Evolutionary conservation across 208 protist species (phyloP).

Genomic region (Perkinsela sp.): DNA sequence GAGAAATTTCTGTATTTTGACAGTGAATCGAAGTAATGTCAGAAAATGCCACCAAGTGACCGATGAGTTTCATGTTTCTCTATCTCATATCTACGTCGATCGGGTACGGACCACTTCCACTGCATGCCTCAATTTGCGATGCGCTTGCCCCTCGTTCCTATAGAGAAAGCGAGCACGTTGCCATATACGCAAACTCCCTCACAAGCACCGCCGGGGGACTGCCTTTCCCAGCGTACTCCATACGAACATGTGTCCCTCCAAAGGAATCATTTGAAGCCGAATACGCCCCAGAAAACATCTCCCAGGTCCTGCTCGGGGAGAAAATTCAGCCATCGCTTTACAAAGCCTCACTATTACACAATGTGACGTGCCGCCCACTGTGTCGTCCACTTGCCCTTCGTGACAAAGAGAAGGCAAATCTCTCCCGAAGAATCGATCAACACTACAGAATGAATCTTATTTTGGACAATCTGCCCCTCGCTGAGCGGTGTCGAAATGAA

Average conservation of each 20-base stretch:
- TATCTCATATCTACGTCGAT: too few species aligned
- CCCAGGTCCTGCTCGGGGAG: conserved; percentile 73
- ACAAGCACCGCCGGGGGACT: conserved; percentile 49
- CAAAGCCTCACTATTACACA: conserved; percentile 18
- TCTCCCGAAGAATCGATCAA: conserved; percentile 13
- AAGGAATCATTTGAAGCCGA: conserved; percentile 7
- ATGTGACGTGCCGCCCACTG: conserved; percentile 17
- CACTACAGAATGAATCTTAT: conserved; percentile 23
- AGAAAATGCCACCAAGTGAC: too few species aligned
- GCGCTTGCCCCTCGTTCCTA: conserved; percentile 5
- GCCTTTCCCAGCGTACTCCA: conserved; percentile 69
- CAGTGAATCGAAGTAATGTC: too few species aligned
- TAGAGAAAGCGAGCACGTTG: conserved; percentile 1
- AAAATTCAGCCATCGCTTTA: conserved; percentile 69
- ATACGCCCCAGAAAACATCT: conserved; percentile 47
- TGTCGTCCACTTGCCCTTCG: conserved; percentile 7
- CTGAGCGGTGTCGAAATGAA: conserved; percentile 4
- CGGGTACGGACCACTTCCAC: too few species aligned
- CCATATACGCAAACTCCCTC: conserved; percentile 49
- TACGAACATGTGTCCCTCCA: conserved; percentile 49
- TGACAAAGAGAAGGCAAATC: conserved; percentile 5
- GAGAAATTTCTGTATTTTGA: too few species aligned
- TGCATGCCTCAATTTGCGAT: too few species aligned
- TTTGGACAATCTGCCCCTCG: conserved; percentile 20
- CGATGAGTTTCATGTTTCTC: too few species aligned